Evolutionary conservation across 1,284 basidiomycete species (phyloP).

Genomic region (Peniophora sp.): DNA sequence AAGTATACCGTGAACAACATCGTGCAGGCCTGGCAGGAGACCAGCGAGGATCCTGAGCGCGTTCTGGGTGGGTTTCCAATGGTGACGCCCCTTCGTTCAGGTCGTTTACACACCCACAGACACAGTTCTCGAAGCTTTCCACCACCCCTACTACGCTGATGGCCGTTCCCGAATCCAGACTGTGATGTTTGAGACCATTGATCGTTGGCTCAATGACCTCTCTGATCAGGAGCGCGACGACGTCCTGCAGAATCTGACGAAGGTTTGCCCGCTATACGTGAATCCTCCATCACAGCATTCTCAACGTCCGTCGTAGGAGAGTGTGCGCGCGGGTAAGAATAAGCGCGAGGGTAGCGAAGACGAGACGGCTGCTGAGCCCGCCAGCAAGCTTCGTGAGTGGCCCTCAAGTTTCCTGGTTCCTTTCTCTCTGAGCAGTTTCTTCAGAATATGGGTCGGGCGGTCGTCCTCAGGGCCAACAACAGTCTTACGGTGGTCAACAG

Average conservation of each 20-base stretch:
- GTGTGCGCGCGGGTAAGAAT: constrained; percentile 27
- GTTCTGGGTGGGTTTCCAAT: constrained; percentile 26
- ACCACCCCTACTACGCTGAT: constrained; percentile 60
- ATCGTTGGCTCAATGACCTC: constrained; percentile 50
- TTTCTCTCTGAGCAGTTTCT: constrained; percentile 1
- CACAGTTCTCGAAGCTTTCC: constrained; percentile 56
- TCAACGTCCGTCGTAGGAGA: constrained; percentile 15
- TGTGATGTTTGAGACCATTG: constrained; percentile 53
- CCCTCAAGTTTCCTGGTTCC: constrained; percentile 1
- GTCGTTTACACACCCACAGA: constrained; percentile 33
- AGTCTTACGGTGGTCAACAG: background rate
- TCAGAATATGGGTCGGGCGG: constrained; percentile 1
- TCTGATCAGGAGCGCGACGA: constrained; percentile 32
- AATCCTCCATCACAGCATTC: background rate
- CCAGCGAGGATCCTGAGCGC: constrained; percentile 34
- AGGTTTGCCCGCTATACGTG: constrained; percentile 23
- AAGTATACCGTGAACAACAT: constrained; percentile 53
- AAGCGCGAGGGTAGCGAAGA: constrained; percentile 29
- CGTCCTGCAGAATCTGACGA: constrained; percentile 39
- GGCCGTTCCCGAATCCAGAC: constrained; percentile 54
- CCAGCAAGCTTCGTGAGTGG: constrained; percentile 1
- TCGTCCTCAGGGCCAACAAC: background rate
- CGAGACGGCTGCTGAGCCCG: constrained; percentile 13
- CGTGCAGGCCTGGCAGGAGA: constrained; percentile 53
- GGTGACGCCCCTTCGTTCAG: too few species aligned